A percentile compares a stretch with the other conserved stretches of the same genome.
Conservation (phyloP, 768 basidiomycete species). For the Filobasidium floriforme region DNA sequence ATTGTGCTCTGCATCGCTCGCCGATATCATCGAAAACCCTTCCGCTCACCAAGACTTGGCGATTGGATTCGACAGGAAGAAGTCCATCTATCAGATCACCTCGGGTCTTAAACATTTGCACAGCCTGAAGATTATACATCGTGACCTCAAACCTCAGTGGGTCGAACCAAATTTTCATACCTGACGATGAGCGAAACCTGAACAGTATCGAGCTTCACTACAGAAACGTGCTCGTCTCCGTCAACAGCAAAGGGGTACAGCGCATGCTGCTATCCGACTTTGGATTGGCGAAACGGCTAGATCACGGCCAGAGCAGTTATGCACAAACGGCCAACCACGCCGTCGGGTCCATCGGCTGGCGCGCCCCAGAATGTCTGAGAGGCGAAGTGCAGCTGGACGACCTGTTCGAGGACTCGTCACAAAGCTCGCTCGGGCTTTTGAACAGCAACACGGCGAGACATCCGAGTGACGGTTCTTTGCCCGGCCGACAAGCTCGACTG, state of each 20-base stretch:
- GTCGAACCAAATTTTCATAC: conserved; percentile 16
- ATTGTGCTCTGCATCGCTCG: conserved; percentile 49
- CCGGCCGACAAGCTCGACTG: conserved; percentile 56
- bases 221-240: conserved; percentile 78
- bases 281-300: conserved; percentile 89
- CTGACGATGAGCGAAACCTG: too few relatives aligned
- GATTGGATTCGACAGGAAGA: conserved; percentile 73
- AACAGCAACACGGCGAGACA: conserved; percentile 24
- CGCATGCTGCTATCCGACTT: conserved; percentile 66
- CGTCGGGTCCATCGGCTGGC: conserved; percentile 92
- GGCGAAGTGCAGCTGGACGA: conserved; percentile 93
- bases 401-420: conserved; percentile 43
- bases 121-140: conserved; percentile 88
- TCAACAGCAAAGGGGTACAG: conserved; percentile 53
- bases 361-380: conserved; percentile 88
- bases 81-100: conserved; percentile 76
- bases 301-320: conserved; percentile 93
- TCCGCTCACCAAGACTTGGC: conserved; percentile 55
- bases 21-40: conserved; percentile 51
- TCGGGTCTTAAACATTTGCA: conserved; percentile 84
- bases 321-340: conserved; percentile 78
- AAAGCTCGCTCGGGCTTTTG: neutral
- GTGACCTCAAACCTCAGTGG: conserved; percentile 90
- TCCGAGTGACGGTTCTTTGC: conserved; percentile 52
- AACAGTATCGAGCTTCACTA: conserved; percentile 1